Evolutionary conservation across 495 filamentous ascomycete species (phyloP), one percentile per base, ranked within the genome.

Genomic region (Mytilinidion resinicola): DNA sequence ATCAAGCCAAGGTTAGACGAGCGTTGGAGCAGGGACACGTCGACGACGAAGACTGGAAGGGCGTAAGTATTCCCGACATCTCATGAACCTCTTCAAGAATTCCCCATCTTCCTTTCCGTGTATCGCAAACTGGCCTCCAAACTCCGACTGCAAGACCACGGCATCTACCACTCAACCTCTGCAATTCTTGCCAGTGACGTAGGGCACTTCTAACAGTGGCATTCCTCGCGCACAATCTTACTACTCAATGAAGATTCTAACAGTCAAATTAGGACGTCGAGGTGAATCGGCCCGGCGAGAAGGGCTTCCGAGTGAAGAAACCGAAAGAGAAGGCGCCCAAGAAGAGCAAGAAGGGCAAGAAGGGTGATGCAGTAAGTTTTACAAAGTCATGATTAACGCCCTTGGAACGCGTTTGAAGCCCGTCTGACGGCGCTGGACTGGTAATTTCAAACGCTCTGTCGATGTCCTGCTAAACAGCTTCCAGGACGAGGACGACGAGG

Each of bases 41-140:
- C 55, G 82, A 83, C 59, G 80, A 87, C 52, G 84, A 85, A 36
- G 89, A 90, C 51, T 93, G 88, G 85, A 84, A 79, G 5, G 86
- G 88, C 0, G 88, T 92, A 77, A 74, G 85, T 68, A 10, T 8
- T 25, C 14, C 33, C 25, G 14, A 49, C 8, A 1, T 59, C 9
- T 19, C 38, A 14, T 25, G 20, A 30, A 30, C 6, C 6, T 3
- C 6, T 30, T 6, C 25, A 30, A 44, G 21, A 34, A 59, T 30
- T 25, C 6, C 46, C 17, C 15, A n/a, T 41, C 34, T 34, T 10
- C 19, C 19, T 15, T 39, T 42, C 42, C 41, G 52, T 20, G n/a
- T 6, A 6, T 30, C 3, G 25, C 25, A 6, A 30, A 30, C 6
- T 6, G 6, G 25, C 2, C 25, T 6, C 3, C 25, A 30, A 30